phyloP scores from a whole-genome alignment of 768 basidiomycete species.

The Infundibulicybe gibba region DNA sequence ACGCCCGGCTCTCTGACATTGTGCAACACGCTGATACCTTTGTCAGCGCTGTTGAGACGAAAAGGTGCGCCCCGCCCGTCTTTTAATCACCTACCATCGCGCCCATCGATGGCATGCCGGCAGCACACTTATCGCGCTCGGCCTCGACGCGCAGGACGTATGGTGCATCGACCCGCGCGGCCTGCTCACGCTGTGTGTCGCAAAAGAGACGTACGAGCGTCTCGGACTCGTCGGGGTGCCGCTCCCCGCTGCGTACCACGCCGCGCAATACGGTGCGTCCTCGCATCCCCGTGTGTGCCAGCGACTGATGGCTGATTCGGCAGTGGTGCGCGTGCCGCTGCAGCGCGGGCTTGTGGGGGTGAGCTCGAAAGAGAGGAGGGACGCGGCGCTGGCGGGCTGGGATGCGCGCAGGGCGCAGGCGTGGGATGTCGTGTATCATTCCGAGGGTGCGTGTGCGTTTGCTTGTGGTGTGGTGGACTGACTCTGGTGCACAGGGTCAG shows the following conservation, averaged over 20 bases:
- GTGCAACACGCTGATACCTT: constrained; percentile 34
- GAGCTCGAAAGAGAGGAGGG: constrained; percentile 31
- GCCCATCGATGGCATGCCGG: background rate
- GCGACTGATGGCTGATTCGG: constrained; percentile 1
- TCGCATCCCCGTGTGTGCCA: constrained; percentile 3
- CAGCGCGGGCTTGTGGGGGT: constrained; percentile 32
- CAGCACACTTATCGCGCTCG: too few relatives aligned
- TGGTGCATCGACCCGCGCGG: constrained; percentile 73
- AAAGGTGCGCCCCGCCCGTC: constrained; percentile 19
- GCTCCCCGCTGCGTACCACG: constrained; percentile 40
- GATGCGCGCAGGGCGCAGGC: constrained; percentile 35
- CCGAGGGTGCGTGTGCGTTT: constrained; percentile 14
- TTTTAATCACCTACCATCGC: background rate
- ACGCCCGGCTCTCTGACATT: constrained; percentile 36
- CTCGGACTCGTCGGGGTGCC: constrained; percentile 58
- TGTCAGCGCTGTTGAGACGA: constrained; percentile 14
- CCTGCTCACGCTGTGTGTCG: constrained; percentile 51
- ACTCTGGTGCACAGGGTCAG: background rate
- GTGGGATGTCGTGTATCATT: constrained; percentile 47
- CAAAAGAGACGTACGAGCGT: constrained; percentile 54
- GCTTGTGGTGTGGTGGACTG: background rate
- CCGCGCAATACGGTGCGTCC: constrained; percentile 48
- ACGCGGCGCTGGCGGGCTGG: constrained; percentile 42
- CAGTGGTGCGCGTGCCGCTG: constrained; percentile 49
- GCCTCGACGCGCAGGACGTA: constrained; percentile 28